Evolutionary conservation across 2,329 filamentous ascomycete genomes (phyloP).

Genomic region (Cladosporium sp.): DNA sequence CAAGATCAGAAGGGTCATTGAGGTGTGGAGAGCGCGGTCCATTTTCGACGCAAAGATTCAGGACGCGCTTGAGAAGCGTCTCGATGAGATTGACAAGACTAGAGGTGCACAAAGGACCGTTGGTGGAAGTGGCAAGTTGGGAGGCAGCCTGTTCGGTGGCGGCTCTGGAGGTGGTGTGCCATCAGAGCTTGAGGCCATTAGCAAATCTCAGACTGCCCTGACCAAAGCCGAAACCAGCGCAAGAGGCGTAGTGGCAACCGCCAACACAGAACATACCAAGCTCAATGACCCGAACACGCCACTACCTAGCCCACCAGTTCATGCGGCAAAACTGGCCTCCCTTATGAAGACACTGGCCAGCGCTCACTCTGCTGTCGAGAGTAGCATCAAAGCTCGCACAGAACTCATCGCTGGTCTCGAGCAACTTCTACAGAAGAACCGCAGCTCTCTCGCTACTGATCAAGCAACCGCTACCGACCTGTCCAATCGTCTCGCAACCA

Average conservation of each 20-base stretch:
- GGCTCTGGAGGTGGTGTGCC: slow-evolving; percentile 60
- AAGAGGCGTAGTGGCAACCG: slow-evolving; percentile 66
- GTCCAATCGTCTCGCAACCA: slow-evolving; percentile 64
- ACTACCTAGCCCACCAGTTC: slow-evolving; percentile 80
- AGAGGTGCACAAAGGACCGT: slow-evolving; percentile 27
- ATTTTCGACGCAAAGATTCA: slow-evolving; percentile 85
- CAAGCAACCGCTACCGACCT: slow-evolving; percentile 66
- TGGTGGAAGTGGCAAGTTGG: slow-evolving; percentile 43
- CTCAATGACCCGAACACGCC: slow-evolving; percentile 69
- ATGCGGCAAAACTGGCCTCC: slow-evolving; percentile 84
- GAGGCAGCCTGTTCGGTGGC: slow-evolving; percentile 69
- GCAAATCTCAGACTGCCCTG: slow-evolving; percentile 70
- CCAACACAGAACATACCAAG: slow-evolving; percentile 81
- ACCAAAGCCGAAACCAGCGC: slow-evolving; percentile 70
- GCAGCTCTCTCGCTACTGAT: slow-evolving; percentile 67
- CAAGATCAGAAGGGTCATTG: slow-evolving; percentile 84
- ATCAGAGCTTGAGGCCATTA: slow-evolving; percentile 73
- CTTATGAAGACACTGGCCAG: slow-evolving; percentile 86
- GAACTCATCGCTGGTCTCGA: slow-evolving; percentile 78
- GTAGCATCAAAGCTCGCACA: slow-evolving; percentile 82
- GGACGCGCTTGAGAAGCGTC: slow-evolving; percentile 72
- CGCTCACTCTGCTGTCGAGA: slow-evolving; percentile 84
- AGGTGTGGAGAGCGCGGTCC: slow-evolving; percentile 84
- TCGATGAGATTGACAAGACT: slow-evolving; percentile 65
- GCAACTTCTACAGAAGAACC: slow-evolving; percentile 75